These are phyloP conservation scores for Candida boleticola DNA, from an alignment of 805 yeast genomes.

Conservation along the genomic window DNA sequence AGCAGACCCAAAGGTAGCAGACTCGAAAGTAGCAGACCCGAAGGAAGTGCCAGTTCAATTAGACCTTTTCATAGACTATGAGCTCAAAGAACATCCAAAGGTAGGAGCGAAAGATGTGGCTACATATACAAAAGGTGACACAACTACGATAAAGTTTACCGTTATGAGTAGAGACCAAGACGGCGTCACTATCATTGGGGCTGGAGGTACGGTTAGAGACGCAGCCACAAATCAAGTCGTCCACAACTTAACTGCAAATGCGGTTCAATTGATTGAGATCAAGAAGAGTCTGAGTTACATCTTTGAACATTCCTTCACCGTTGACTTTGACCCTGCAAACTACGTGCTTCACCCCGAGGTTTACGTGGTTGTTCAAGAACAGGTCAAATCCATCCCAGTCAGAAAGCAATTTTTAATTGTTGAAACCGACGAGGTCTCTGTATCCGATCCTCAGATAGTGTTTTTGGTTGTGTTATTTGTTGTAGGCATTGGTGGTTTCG, in stretches of 20 bases:
- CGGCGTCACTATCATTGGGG: slow-evolving; percentile 55
- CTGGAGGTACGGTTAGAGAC: slow-evolving; percentile 63
- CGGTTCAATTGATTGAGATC: slow-evolving; percentile 52
- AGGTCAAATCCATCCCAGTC: slow-evolving; percentile 54
- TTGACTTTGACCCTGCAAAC: slow-evolving; percentile 55
- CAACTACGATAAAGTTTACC: slow-evolving; percentile 48
- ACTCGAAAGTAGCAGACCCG: neutral
- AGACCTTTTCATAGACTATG: slow-evolving; percentile 2
- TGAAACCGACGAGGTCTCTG: slow-evolving; percentile 62
- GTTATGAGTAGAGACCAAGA: slow-evolving; percentile 55
- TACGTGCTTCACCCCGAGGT: slow-evolving; percentile 61
- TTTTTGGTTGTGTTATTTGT: slow-evolving; percentile 56
- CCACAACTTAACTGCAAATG: slow-evolving; percentile 64
- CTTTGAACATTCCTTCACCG: slow-evolving; percentile 59
- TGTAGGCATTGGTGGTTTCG: slow-evolving; percentile 47
- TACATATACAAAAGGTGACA: slow-evolving; percentile 40
- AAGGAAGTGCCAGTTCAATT: neutral
- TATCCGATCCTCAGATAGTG: slow-evolving; percentile 71
- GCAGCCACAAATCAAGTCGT: slow-evolving; percentile 49
- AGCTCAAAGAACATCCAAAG: slow-evolving; percentile 1
- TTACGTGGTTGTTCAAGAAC: slow-evolving; percentile 49
- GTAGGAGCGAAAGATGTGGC: slow-evolving; percentile 2
- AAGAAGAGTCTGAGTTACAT: slow-evolving; percentile 42
- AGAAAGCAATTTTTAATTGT: slow-evolving; percentile 57
- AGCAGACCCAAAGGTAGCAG: neutral